These are phyloP conservation scores for Cladophialophora chaetospira DNA, from an alignment of 2,329 filamentous ascomycete species.

Conservation along the genomic window DNA sequence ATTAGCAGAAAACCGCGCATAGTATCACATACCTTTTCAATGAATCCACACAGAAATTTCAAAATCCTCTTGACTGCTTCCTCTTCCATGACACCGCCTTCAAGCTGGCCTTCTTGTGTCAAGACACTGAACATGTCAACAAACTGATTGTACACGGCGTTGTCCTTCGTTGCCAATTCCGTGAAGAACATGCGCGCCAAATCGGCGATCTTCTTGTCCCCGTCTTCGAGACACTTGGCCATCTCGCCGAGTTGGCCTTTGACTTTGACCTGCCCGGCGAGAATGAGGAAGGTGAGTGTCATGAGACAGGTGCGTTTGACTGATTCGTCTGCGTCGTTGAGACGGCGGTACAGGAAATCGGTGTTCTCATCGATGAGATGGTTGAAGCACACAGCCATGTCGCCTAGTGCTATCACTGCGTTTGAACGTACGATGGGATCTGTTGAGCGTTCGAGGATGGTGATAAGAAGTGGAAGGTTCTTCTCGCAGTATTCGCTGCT, in stretches of 20 bases:
- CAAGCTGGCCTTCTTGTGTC: conserved; percentile 73
- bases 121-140: conserved; percentile 97
- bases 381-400: conserved; percentile 99
- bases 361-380: conserved; percentile 99
- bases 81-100: conserved; percentile 58
- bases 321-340: conserved; percentile 83
- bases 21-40: conserved; percentile 78
- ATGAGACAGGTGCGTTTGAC: conserved; percentile 98
- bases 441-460: conserved; percentile 91
- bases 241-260: conserved; percentile 98
- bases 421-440: conserved; percentile 94
- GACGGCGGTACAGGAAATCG: conserved; percentile 90
- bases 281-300: conserved; percentile 95
- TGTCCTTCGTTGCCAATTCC: conserved; percentile 95
- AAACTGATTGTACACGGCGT: conserved; percentile 98
- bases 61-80: conserved; percentile 84
- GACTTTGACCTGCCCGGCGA: conserved; percentile 98
- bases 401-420: conserved; percentile 91
- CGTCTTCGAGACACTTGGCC: conserved; percentile 97
- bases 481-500: conserved; percentile 94
- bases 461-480: conserved; percentile 90
- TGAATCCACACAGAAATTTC: conserved; percentile 90
- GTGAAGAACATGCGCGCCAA: conserved; percentile 98
- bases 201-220: conserved; percentile 91
- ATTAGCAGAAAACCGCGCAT: background rate